Evolutionary conservation across 495 filamentous ascomycete species (phyloP).

Genomic region (Penicillium subrubescens): DNA sequence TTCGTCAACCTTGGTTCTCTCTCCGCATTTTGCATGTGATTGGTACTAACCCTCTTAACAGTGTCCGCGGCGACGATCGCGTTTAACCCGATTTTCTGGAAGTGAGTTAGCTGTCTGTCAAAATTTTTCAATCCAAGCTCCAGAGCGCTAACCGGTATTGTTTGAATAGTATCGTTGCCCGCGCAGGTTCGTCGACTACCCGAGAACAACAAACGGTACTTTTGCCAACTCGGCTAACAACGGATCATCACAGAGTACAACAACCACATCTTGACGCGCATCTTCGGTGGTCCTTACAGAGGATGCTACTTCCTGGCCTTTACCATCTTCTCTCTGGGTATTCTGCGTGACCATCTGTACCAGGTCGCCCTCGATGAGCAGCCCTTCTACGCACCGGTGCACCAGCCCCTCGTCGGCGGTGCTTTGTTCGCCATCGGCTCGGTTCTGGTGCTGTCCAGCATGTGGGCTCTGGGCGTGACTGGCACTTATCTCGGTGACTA

Average conservation of each 20-base stretch:
- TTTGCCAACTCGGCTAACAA: slow-evolving; percentile 18
- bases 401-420: slow-evolving; percentile 77
- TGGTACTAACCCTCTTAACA: slow-evolving; percentile 31
- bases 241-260: slow-evolving; percentile 74
- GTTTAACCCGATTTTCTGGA: slow-evolving; percentile 62
- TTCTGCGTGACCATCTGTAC: slow-evolving; percentile 78
- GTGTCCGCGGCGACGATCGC: slow-evolving; percentile 52
- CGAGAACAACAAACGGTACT: slow-evolving; percentile 6
- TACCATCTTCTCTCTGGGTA: slow-evolving; percentile 87
- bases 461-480: slow-evolving; percentile 91
- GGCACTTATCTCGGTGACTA: slow-evolving; percentile 98
- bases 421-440: slow-evolving; percentile 75
- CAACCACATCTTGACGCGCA: slow-evolving; percentile 81
- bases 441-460: slow-evolving; percentile 80
- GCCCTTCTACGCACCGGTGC: slow-evolving; percentile 47
- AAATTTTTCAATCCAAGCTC: neutral
- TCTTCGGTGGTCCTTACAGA: slow-evolving; percentile 78
- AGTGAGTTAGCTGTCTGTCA: slow-evolving; percentile 39
- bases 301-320: slow-evolving; percentile 90
- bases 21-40: slow-evolving; percentile 42
- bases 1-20: neutral
- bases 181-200: slow-evolving; percentile 40
- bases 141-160: neutral
- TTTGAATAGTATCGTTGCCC: slow-evolving; percentile 45
- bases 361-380: slow-evolving; percentile 42